Base-by-base conservation (phyloP, 2,329 filamentous ascomycete genomes). In the Mollisiaceae sp. region DNA sequence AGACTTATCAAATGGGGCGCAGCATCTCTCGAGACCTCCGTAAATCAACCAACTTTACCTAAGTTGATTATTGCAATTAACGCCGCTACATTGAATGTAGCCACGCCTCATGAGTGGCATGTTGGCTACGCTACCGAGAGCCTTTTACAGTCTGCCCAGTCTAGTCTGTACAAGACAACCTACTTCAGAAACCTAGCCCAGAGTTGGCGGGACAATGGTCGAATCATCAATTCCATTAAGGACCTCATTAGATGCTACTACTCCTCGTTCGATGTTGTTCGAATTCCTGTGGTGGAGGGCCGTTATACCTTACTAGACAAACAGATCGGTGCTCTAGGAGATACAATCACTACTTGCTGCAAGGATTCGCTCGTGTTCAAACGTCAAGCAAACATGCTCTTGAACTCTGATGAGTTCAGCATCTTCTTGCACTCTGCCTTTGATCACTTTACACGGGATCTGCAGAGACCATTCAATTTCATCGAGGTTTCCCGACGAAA, bases 31-130 rank as follows among this genome's bases (percentile, higher is more conserved):
- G 67, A 69, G 47, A 59, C 32, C 9, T 65, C 65, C 8, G 24
- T 14, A 5, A 69, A 69, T 35, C 67, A 67, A 15, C 62, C 65
- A 2, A 27, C 57, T 11, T 47, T 67, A 3, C 65, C 67, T 8
- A 45, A 64, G 36, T 60, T 41, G 6, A 64, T 69, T 4, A 69
- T 67, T 41, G 65, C 47, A 14, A 27, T 67, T 1, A 69, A 69
- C 52, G 62, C 64, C 24, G 43, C 64, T 8, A 38, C n/a, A 12
- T 52, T 50, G 9, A 18, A 27, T 15, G 57, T 56, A 8, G 56
- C 61, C 32, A 38, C 59, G 8, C 15, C 36, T 1, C 32, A 4
- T 2, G 22, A 24, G 24, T 65, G 66, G 66, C 43, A 65, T 35
- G 38, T 65, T 27, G 43, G 32, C 2, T n/a, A 14, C 12, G 22